A percentile compares a stretch with the other conserved stretches of the same genome.
phyloP scores from a whole-genome alignment of 345 rosid species.

The Acer yangbiense region DNA sequence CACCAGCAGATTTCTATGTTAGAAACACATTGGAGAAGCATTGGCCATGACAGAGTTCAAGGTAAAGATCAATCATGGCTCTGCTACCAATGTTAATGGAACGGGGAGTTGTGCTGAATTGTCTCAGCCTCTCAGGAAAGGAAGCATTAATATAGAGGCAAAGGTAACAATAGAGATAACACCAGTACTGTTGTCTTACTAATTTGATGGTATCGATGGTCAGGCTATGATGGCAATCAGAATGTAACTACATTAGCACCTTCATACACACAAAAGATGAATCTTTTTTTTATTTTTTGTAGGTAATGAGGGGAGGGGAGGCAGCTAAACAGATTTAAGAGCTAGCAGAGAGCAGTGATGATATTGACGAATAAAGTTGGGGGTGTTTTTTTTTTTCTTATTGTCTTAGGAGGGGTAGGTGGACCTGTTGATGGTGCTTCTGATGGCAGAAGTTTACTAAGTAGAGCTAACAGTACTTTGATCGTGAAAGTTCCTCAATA shows the following conservation, averaged over 20 bases:
- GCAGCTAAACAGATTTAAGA: too few species aligned
- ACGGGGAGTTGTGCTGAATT: neutral
- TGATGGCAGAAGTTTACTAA: neutral
- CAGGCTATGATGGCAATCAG: neutral
- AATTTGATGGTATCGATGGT: too few species aligned
- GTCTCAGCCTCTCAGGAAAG: neutral
- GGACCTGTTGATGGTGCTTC: neutral
- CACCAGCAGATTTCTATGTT: too few species aligned
- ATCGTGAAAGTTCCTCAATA: neutral
- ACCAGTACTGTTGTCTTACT: neutral
- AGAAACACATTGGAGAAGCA: too few species aligned
- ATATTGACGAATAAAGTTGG: neutral
- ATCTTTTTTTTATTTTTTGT: too few species aligned
- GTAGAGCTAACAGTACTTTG: neutral
- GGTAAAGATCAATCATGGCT: too few species aligned
- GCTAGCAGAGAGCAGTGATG: too few species aligned
- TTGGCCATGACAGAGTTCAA: too few species aligned
- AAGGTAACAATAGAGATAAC: neutral
- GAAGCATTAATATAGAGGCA: neutral
- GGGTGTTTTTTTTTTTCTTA: neutral
- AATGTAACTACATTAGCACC: neutral
- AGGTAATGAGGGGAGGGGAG: too few species aligned
- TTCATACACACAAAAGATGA: neutral
- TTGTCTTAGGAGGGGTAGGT: neutral
- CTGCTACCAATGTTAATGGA: neutral